phyloP scores from a whole-genome alignment of 164 flowering plant genomes.

The Taxillus chinensis region DNA sequence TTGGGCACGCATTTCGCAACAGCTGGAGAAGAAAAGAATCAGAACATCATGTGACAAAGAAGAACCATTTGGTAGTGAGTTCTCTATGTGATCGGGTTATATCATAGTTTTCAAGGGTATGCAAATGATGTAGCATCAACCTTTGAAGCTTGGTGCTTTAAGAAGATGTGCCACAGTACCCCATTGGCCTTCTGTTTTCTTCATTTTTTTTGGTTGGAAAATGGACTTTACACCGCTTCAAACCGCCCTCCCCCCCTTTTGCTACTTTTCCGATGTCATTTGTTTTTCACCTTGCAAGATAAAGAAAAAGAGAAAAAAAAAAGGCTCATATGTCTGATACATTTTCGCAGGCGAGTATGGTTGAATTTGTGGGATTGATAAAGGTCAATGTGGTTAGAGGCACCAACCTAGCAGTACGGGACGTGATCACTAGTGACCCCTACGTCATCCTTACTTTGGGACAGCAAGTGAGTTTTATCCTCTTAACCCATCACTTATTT shows the following conservation, averaged over 20 bases:
- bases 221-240: no score
- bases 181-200: no score
- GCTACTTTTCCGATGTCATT: no score
- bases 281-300: no score
- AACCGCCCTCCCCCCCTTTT: no score
- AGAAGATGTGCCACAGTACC: no score
- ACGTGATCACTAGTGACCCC: conserved; percentile 85
- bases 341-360: conserved; percentile 71
- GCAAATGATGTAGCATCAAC: no score
- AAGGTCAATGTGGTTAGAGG: conserved; percentile 85
- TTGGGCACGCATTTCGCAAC: conserved; percentile 69
- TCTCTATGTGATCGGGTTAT: background rate
- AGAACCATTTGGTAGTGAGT: conserved; percentile 37
- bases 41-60: conserved; percentile 40
- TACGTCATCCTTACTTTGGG: conserved; percentile 85
- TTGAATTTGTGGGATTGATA: conserved; percentile 83
- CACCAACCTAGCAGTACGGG: conserved; percentile 76
- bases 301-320: no score
- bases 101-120: background rate
- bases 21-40: conserved; percentile 74
- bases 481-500: background rate
- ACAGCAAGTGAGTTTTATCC: conserved; percentile 52
- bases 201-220: no score
- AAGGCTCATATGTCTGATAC: no score
- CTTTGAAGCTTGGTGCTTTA: no score